These are phyloP conservation scores for Thozetella sp. DNA, from an alignment of 495 filamentous ascomycete genomes.

Conservation along the genomic window DNA sequence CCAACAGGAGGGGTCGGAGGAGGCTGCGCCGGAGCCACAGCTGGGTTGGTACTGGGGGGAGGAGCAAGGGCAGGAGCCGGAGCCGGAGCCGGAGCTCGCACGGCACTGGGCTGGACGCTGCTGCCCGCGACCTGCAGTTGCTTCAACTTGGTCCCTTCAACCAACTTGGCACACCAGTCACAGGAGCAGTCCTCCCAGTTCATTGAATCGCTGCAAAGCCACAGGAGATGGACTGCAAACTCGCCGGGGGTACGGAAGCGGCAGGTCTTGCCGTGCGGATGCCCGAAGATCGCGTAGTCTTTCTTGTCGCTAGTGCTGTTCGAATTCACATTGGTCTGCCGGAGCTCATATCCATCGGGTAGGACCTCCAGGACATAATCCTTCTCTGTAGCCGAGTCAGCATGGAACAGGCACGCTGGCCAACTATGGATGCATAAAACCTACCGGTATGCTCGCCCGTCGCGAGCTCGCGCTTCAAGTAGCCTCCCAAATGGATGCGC, in stretches of 20 bases:
- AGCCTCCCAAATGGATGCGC: background rate
- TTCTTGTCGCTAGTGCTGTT: slow-evolving; percentile 16
- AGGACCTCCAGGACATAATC: slow-evolving; percentile 29
- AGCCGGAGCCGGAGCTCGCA: background rate
- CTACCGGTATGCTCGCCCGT: background rate
- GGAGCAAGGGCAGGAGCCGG: background rate
- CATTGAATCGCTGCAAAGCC: slow-evolving; percentile 30
- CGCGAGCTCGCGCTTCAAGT: background rate
- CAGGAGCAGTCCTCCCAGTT: slow-evolving; percentile 36
- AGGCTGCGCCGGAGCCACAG: too few relatives aligned
- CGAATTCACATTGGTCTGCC: slow-evolving; percentile 22
- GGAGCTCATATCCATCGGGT: slow-evolving; percentile 30
- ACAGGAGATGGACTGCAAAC: slow-evolving; percentile 40
- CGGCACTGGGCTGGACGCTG: background rate
- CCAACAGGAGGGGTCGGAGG: too few relatives aligned
- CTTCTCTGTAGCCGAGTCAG: slow-evolving; percentile 15
- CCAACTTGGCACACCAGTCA: slow-evolving; percentile 25
- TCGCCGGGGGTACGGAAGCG: slow-evolving; percentile 39
- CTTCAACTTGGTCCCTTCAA: slow-evolving; percentile 9
- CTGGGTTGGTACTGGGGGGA: background rate
- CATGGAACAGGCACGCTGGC: background rate
- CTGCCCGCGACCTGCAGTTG: background rate
- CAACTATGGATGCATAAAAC: slow-evolving; percentile 2
- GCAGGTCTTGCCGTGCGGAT: slow-evolving; percentile 31
- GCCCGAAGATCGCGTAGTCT: slow-evolving; percentile 45